A percentile compares a stretch with the other conserved stretches of the same genome.
Conservation (phyloP, 148 eudicot genomes). For the Beta vulgaris region DNA sequence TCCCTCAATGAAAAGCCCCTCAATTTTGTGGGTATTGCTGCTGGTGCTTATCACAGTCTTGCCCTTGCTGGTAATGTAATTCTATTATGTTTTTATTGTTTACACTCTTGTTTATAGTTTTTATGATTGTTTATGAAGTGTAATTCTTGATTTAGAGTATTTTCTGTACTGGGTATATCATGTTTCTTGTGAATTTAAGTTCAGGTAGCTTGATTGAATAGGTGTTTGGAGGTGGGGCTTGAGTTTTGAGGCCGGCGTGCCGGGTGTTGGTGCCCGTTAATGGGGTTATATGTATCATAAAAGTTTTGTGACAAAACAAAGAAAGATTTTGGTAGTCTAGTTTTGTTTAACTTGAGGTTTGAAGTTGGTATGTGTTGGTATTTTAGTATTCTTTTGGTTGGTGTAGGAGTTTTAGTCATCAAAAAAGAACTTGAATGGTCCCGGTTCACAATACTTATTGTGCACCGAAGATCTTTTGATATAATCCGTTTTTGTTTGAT, state of each 20-base stretch:
- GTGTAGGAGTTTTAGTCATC: not conserved
- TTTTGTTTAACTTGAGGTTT: not conserved
- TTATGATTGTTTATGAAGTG: not conserved
- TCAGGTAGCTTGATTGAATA: not conserved
- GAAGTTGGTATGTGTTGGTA: not conserved
- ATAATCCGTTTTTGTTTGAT: too few relatives aligned
- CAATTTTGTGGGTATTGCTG: constrained; percentile 53
- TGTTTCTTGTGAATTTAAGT: not conserved
- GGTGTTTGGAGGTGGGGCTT: not conserved
- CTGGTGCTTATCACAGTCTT: constrained; percentile 87
- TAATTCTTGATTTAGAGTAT: not conserved
- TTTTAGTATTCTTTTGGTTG: not conserved
- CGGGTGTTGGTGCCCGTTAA: not conserved
- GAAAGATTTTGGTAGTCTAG: too few relatives aligned
- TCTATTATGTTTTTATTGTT: not conserved
- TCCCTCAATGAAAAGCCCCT: constrained; percentile 9
- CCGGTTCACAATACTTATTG: too few relatives aligned
- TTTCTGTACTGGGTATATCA: not conserved
- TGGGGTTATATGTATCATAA: not conserved
- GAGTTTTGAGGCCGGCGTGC: not conserved
- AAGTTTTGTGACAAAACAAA: too few relatives aligned
- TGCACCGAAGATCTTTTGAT: too few relatives aligned
- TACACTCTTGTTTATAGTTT: too few relatives aligned
- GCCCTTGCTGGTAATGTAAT: constrained; percentile 66
- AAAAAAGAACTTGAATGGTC: too few relatives aligned